Percentiles rank a stretch among this genome's conserved stretches.
Evolutionary conservation across 345 rosid species (phyloP).

Genomic region (Citrus australasica): DNA sequence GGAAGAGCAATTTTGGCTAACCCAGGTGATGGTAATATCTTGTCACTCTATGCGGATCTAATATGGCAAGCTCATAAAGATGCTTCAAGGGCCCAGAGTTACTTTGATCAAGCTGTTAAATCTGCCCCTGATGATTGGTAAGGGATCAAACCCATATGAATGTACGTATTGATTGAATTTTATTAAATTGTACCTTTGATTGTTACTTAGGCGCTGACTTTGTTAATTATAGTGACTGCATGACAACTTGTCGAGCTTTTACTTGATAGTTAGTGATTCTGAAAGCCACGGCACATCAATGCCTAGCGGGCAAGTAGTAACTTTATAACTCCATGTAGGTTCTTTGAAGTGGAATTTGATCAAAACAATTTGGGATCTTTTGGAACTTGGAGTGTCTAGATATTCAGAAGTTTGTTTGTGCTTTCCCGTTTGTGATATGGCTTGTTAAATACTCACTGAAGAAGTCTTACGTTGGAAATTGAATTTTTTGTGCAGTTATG

Average conservation of each 20-base stretch:
- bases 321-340: background rate
- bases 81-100: slow-evolving; percentile 46
- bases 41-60: slow-evolving; percentile 61
- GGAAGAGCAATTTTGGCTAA: slow-evolving; percentile 61
- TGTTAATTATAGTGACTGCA: background rate
- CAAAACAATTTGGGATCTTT: background rate
- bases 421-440: background rate
- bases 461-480: slow-evolving; percentile 5
- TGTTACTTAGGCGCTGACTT: background rate
- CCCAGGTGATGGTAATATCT: slow-evolving; percentile 50
- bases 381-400: background rate
- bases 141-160: background rate
- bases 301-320: background rate
- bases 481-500: slow-evolving; percentile 37
- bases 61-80: slow-evolving; percentile 53
- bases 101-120: slow-evolving; percentile 55
- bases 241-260: too few species aligned
- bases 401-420: background rate
- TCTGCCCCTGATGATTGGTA: slow-evolving; percentile 68
- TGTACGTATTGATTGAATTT: background rate
- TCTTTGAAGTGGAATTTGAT: background rate
- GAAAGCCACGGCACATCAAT: too few species aligned
- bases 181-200: background rate
- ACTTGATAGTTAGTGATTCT: too few species aligned
- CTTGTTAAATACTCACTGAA: background rate